These are phyloP conservation scores for Eruca vesicaria DNA, from an alignment of 441 rosid species.

Conservation along the genomic window DNA sequence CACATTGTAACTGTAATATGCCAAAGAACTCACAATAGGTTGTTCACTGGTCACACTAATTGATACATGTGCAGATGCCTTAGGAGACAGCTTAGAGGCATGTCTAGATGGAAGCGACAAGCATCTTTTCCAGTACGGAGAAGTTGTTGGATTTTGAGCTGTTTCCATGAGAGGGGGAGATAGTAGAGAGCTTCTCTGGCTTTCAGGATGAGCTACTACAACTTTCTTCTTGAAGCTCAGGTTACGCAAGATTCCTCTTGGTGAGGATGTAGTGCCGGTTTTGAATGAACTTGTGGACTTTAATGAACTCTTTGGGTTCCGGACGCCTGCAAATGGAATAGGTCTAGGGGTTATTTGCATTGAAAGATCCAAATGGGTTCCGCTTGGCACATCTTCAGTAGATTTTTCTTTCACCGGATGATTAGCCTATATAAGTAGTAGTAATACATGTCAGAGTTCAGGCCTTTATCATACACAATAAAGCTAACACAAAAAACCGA, in stretches of 20 bases:
- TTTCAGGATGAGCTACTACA: conserved; percentile 39
- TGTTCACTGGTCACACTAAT: conserved; percentile 62
- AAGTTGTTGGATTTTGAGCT: conserved; percentile 28
- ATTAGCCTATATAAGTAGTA: conserved; percentile 3
- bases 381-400: conserved; percentile 43
- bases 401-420: conserved; percentile 36
- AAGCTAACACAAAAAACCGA: not conserved
- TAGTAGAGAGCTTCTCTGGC: conserved; percentile 72
- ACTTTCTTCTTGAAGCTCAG: conserved; percentile 75
- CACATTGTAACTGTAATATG: not conserved
- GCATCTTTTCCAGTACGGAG: conserved; percentile 60
- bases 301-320: conserved; percentile 54
- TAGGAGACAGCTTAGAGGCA: conserved; percentile 63
- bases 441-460: not conserved
- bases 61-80: conserved; percentile 55
- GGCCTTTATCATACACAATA: not conserved
- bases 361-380: conserved; percentile 61
- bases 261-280: conserved; percentile 48
- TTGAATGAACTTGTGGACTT: conserved; percentile 57
- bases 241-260: conserved; percentile 62
- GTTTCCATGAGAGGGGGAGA: conserved; percentile 48
- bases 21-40: conserved; percentile 46
- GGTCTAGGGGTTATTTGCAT: conserved; percentile 73
- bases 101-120: conserved; percentile 78
- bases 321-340: conserved; percentile 46